Percentiles rank a stretch among this genome's conserved stretches.
phyloP scores from a whole-genome alignment of 192 early-diverging fungal genomes.

The Backusella tarrabulga region DNA sequence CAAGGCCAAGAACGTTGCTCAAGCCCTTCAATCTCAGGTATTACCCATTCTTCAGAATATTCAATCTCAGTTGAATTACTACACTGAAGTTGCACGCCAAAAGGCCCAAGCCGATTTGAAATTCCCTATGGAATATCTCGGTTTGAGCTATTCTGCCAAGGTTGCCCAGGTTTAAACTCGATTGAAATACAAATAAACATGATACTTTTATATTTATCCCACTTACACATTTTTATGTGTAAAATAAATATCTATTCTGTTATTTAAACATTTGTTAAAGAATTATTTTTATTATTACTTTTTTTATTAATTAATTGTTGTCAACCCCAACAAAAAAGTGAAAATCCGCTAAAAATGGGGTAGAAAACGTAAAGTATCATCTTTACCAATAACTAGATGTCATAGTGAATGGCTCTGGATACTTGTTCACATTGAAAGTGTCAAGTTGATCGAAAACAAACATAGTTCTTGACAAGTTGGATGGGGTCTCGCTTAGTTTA shows the following conservation, averaged over 20 bases:
- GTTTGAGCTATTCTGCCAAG: slow-evolving; percentile 5
- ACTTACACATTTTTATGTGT: background rate
- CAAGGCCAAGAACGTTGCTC: slow-evolving; percentile 53
- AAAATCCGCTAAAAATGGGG: background rate
- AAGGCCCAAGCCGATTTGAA: slow-evolving; percentile 31
- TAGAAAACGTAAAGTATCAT: background rate
- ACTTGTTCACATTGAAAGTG: background rate
- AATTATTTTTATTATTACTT: too few species aligned
- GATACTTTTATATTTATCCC: background rate
- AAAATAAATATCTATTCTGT: background rate
- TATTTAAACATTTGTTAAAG: background rate
- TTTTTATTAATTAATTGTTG: too few species aligned
- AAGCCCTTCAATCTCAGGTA: slow-evolving; percentile 46
- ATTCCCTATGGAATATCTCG: slow-evolving; percentile 22
- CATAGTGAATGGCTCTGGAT: background rate
- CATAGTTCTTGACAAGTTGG: background rate
- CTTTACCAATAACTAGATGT: background rate
- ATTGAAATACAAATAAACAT: background rate
- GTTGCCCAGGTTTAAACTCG: slow-evolving; percentile 2
- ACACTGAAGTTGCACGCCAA: slow-evolving; percentile 22
- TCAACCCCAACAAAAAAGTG: background rate
- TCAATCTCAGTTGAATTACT: slow-evolving; percentile 31
- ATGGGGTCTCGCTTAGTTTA: background rate
- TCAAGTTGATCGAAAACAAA: background rate
- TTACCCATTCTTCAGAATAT: slow-evolving; percentile 46